Percentiles rank a stretch among this genome's conserved stretches.
Evolutionary conservation across 805 yeast genomes (phyloP).

Genomic region (Naumovozyma baii): DNA sequence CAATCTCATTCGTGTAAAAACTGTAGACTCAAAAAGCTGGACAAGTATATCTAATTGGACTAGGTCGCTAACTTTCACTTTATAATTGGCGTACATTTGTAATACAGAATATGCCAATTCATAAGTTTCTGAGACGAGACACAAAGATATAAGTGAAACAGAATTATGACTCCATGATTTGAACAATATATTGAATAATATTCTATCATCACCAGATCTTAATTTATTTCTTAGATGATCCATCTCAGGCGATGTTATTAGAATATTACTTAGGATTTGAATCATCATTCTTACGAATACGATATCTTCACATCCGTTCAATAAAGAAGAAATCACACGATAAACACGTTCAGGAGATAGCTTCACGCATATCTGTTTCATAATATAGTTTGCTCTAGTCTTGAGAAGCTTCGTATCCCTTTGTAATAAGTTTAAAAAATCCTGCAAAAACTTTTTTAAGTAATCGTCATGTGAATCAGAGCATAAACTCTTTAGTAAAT

Average conservation of each 20-base stretch:
- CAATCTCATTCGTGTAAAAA: conserved; percentile 74
- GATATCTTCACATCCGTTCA: conserved; percentile 49
- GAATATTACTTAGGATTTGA: conserved; percentile 76
- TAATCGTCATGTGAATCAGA: conserved; percentile 50
- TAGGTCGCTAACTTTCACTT: conserved; percentile 58
- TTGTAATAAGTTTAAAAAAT: conserved; percentile 59
- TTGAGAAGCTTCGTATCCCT: conserved; percentile 59
- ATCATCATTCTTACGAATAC: conserved; percentile 72
- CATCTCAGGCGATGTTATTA: conserved; percentile 80
- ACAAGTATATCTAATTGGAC: conserved; percentile 85
- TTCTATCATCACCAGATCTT: conserved; percentile 57
- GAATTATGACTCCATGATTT: conserved; percentile 89
- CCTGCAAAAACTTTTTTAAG: conserved; percentile 65
- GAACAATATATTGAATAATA: conserved; percentile 65
- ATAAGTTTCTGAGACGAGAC: conserved; percentile 79
- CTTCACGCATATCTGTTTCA: conserved; percentile 73
- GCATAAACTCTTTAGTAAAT: conserved; percentile 24
- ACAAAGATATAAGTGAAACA: conserved; percentile 76
- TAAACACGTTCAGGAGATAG: conserved; percentile 77
- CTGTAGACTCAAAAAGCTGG: conserved; percentile 86
- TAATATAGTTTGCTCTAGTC: conserved; percentile 69
- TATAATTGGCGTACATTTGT: conserved; percentile 71
- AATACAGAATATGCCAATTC: conserved; percentile 79
- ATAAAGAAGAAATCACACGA: conserved; percentile 65
- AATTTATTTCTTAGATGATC: conserved; percentile 58